phyloP scores from a whole-genome alignment of 768 basidiomycete species.

The Xerocomellus chrysenteron region DNA sequence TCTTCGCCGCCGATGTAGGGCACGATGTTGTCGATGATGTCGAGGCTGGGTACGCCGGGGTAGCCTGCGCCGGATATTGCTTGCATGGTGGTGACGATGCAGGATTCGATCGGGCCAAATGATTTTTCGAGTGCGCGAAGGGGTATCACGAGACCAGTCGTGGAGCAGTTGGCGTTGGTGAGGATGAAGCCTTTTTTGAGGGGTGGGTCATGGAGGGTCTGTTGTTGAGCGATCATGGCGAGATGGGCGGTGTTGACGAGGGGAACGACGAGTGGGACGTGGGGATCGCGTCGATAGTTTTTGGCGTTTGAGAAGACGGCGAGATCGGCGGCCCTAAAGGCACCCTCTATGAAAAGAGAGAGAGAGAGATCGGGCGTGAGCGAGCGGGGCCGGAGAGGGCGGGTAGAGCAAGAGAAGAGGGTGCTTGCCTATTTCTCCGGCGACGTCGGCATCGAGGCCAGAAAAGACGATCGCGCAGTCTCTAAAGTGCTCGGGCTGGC shows the following conservation, averaged over 20 bases:
- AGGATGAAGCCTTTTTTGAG: constrained; percentile 90
- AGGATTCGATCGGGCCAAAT: constrained; percentile 91
- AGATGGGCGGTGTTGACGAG: constrained; percentile 90
- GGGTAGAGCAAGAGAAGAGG: not conserved
- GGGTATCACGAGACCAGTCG: constrained; percentile 91
- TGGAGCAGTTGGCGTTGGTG: constrained; percentile 98
- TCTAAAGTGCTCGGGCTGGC: constrained; percentile 70
- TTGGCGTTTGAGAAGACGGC: constrained; percentile 98
- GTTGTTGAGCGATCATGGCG: constrained; percentile 82
- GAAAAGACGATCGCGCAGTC: constrained; percentile 91
- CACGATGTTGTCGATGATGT: constrained; percentile 94
- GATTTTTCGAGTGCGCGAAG: constrained; percentile 84
- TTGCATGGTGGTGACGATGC: constrained; percentile 94
- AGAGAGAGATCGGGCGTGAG: not conserved
- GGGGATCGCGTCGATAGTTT: constrained; percentile 89
- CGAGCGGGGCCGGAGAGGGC: not conserved
- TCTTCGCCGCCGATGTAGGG: constrained; percentile 93
- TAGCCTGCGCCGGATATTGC: constrained; percentile 99
- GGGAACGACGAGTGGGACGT: constrained; percentile 93
- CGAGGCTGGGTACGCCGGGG: constrained; percentile 86
- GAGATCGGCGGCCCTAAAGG: constrained; percentile 84
- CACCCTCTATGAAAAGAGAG: constrained; percentile 48
- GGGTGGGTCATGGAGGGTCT: constrained; percentile 58
- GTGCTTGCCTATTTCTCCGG: constrained; percentile 84
- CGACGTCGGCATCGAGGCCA: constrained; percentile 93